phyloP scores from a whole-genome alignment of 495 filamentous ascomycete genomes.

The Hypoxylon subgilvum region DNA sequence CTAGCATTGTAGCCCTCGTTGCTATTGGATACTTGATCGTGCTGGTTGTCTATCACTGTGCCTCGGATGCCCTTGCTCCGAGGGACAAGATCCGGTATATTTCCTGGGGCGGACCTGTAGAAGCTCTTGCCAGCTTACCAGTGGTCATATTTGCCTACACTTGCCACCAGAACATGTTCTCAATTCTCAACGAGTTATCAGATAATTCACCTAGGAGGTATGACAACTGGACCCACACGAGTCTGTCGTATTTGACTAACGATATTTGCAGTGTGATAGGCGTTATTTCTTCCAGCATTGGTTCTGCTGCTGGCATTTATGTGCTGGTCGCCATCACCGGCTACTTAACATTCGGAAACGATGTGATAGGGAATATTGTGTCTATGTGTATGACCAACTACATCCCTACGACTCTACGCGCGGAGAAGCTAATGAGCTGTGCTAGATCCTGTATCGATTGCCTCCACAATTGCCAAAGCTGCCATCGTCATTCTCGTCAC shows the following conservation, averaged over 20 bases:
- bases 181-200: constrained; percentile 91
- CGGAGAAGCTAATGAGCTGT: constrained; percentile 9
- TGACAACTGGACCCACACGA: neutral
- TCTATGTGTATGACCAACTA: constrained; percentile 69
- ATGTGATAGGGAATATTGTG: constrained; percentile 88
- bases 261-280: constrained; percentile 65
- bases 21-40: constrained; percentile 94
- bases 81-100: constrained; percentile 75
- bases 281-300: constrained; percentile 83
- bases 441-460: constrained; percentile 72
- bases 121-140: constrained; percentile 82
- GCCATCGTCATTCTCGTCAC: constrained; percentile 97
- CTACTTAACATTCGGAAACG: constrained; percentile 91
- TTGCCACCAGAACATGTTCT: constrained; percentile 99
- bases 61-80: constrained; percentile 75
- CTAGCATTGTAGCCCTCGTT: constrained; percentile 86
- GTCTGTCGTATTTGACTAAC: constrained; percentile 42
- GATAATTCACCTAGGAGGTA: constrained; percentile 72
- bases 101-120: constrained; percentile 77
- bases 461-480: constrained; percentile 88
- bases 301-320: constrained; percentile 78
- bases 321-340: constrained; percentile 92
- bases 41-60: constrained; percentile 88
- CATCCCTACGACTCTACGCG: neutral
- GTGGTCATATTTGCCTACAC: constrained; percentile 98